Conservation (phyloP, 371 early-diverging fungal genomes). For the Mycotypha africana region DNA sequence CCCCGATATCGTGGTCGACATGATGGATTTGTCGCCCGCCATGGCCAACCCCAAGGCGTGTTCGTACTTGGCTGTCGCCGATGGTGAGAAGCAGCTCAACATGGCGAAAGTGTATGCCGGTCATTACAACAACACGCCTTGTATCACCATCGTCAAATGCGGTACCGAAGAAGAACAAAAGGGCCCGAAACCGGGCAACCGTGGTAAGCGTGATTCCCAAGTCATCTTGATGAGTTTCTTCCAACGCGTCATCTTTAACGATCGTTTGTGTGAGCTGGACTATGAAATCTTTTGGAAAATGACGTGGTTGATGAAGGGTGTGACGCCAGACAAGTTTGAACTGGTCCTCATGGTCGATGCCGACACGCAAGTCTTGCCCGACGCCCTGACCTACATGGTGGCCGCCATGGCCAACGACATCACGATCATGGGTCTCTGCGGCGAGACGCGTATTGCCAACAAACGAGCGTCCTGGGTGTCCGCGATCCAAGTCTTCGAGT, state of each 20-base stretch:
- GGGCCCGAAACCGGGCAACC: constrained; percentile 80
- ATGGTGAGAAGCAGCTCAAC: constrained; percentile 89
- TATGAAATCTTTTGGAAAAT: constrained; percentile 93
- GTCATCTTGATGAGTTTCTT: constrained; percentile 97
- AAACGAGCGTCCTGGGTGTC: constrained; percentile 68
- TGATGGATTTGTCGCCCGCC: constrained; percentile 56
- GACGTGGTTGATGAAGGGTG: constrained; percentile 68
- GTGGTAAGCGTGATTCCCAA: constrained; percentile 99
- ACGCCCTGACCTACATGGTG: constrained; percentile 76
- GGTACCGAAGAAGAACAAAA: constrained; percentile 26
- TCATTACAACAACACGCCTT: constrained; percentile 81
- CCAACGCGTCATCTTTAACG: constrained; percentile 86
- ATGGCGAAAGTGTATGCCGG: constrained; percentile 95
- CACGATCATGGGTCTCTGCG: constrained; percentile 81
- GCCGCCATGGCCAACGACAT: constrained; percentile 80
- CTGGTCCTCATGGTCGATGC: constrained; percentile 97
- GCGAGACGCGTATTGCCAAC: constrained; percentile 85
- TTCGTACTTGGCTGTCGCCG: constrained; percentile 87
- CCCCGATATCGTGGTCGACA: constrained; percentile 60
- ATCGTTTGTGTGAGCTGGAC: constrained; percentile 93
- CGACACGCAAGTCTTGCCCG: constrained; percentile 82
- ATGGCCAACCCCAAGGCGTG: constrained; percentile 53
- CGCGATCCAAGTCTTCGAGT: constrained; percentile 82
- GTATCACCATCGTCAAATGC: constrained; percentile 64
- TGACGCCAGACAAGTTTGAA: constrained; percentile 89